Evolutionary conservation across 140 eudicot genomes (phyloP).

Genomic region (Stevia rebaudiana): DNA sequence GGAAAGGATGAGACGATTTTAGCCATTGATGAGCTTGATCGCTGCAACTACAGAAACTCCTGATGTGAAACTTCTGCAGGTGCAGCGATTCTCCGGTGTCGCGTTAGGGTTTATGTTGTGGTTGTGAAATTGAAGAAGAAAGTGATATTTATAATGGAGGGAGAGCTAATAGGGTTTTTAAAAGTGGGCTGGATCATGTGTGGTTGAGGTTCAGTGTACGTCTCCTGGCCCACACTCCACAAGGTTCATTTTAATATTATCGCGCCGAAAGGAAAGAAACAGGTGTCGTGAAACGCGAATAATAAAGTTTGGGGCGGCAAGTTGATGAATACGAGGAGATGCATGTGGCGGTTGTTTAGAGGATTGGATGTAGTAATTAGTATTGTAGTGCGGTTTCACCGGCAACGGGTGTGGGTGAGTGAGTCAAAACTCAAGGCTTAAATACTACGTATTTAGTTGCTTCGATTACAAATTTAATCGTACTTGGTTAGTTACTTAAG

Average conservation of each 20-base stretch:
- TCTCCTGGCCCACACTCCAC: slow-evolving; percentile 14
- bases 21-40: slow-evolving; percentile 39
- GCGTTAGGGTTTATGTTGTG: background rate
- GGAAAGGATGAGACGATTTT: slow-evolving; percentile 46
- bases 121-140: background rate
- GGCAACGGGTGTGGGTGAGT: background rate
- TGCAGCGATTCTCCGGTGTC: background rate
- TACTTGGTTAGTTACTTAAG: no score
- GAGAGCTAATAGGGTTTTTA: slow-evolving; percentile 24
- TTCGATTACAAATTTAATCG: no score
- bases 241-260: background rate
- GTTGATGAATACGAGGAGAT: slow-evolving; percentile 4
- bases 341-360: background rate
- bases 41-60: slow-evolving; percentile 32
- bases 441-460: no score
- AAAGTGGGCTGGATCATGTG: slow-evolving; percentile 27
- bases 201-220: background rate
- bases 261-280: background rate
- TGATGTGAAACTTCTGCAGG: slow-evolving; percentile 10
- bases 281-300: background rate
- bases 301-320: slow-evolving; percentile 10
- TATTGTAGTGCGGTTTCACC: background rate
- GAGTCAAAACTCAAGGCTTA: no score
- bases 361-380: background rate
- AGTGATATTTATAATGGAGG: slow-evolving; percentile 15